These are phyloP conservation scores for Agrostemma githago DNA, from an alignment of 148 eudicot genomes.

Conservation along the genomic window DNA sequence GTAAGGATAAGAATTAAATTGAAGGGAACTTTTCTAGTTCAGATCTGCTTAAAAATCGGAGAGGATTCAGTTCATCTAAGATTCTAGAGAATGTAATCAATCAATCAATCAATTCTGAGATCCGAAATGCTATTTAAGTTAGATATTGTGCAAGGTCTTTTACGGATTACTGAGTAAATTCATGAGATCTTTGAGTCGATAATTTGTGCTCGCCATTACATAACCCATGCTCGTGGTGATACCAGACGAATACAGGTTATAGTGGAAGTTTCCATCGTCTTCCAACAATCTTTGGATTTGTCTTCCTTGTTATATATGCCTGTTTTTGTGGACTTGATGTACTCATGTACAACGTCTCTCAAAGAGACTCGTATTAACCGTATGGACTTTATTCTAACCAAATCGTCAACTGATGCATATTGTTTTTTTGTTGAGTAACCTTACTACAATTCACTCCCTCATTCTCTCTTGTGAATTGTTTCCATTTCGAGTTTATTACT, in stretches of 20 bases:
- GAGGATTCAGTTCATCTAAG: neutral
- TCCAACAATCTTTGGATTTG: neutral
- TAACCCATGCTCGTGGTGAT: neutral
- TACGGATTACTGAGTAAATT: too few species aligned
- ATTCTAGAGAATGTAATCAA: too few species aligned
- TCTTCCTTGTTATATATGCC: neutral
- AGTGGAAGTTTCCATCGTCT: neutral
- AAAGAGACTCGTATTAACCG: neutral
- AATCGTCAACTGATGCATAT: neutral
- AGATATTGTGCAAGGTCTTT: neutral
- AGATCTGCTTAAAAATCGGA: neutral
- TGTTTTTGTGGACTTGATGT: neutral
- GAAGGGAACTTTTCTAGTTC: neutral
- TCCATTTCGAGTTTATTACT: too few species aligned
- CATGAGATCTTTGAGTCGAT: too few species aligned
- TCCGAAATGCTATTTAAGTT: neutral
- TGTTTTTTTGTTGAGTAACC: too few species aligned
- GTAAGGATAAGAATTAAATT: neutral
- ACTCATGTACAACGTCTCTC: neutral
- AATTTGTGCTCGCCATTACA: too few species aligned
- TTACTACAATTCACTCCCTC: too few species aligned
- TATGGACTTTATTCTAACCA: neutral
- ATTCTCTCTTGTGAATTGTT: too few species aligned
- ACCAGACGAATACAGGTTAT: neutral
- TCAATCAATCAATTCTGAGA: neutral